Conservation (phyloP, 805 yeast genomes). For the Cyberlindnera maclurae region DNA sequence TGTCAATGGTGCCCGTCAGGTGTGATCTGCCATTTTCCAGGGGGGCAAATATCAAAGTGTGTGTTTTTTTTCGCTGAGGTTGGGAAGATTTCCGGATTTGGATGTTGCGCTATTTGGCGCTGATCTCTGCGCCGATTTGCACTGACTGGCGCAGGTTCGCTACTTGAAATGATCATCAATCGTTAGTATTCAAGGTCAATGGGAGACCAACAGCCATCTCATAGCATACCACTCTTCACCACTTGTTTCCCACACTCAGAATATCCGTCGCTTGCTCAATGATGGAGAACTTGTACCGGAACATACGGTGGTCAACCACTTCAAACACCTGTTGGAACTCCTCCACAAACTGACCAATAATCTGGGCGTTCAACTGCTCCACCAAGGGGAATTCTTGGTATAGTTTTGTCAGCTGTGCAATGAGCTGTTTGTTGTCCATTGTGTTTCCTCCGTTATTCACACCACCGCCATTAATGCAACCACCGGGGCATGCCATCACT, state of each 20-base stretch:
- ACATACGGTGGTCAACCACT: slow-evolving; percentile 31
- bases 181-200: too few species aligned
- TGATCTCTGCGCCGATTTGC: too few species aligned
- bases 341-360: slow-evolving; percentile 27
- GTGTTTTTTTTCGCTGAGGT: too few species aligned
- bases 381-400: slow-evolving; percentile 25
- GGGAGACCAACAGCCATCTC: too few species aligned
- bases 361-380: slow-evolving; percentile 15
- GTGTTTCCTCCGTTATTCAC: slow-evolving; percentile 32
- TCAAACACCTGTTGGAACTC: slow-evolving; percentile 27
- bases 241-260: slow-evolving; percentile 46
- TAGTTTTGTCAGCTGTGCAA: slow-evolving; percentile 25
- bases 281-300: slow-evolving; percentile 39
- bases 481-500: slow-evolving; percentile 97
- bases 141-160: too few species aligned
- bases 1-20: too few species aligned
- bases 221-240: too few species aligned
- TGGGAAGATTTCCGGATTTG: too few species aligned
- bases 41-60: background rate
- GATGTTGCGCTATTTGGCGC: too few species aligned
- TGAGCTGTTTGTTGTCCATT: slow-evolving; percentile 12
- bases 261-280: slow-evolving; percentile 48
- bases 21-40: background rate
- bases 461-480: slow-evolving; percentile 97
- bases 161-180: too few species aligned